Conservation (phyloP, 495 filamentous ascomycete species). For the Cercophora samala region DNA sequence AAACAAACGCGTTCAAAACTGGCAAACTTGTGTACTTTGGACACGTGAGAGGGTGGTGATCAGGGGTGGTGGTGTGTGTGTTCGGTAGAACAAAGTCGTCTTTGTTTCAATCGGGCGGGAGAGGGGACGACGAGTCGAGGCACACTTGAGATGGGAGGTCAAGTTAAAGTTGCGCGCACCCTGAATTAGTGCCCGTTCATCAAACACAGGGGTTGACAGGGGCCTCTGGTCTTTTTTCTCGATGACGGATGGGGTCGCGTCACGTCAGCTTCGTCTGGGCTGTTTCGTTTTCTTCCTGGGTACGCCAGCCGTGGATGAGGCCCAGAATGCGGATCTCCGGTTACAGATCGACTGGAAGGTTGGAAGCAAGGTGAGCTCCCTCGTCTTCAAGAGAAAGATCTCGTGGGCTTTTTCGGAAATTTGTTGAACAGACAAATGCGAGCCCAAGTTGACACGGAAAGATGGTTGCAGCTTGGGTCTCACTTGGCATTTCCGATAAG, state of each 20-base stretch:
- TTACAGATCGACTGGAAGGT: background rate
- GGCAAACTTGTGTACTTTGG: background rate
- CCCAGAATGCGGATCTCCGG: background rate
- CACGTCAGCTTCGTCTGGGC: background rate
- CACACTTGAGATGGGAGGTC: background rate
- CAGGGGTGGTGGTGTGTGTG: background rate
- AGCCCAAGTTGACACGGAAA: background rate
- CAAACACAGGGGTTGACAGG: slow-evolving; percentile 5
- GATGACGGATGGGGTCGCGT: background rate
- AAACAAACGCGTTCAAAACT: background rate
- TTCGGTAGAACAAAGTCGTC: slow-evolving; percentile 3
- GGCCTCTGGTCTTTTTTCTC: background rate
- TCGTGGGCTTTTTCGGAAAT: background rate
- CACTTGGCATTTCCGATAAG: background rate
- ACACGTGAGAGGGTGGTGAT: background rate
- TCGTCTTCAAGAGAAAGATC: background rate
- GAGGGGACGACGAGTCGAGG: background rate
- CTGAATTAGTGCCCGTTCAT: slow-evolving; percentile 1
- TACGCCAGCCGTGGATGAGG: background rate
- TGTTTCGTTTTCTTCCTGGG: background rate
- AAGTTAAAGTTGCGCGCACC: slow-evolving; percentile 2
- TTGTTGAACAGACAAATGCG: background rate
- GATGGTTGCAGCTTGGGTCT: background rate
- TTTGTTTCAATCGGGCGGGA: slow-evolving; percentile 1
- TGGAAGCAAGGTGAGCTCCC: background rate